Evolutionary conservation across 1,139 yeast species (phyloP), one percentile per base, ranked within the genome.

Genomic region (Pichiaceae sp.): DNA sequence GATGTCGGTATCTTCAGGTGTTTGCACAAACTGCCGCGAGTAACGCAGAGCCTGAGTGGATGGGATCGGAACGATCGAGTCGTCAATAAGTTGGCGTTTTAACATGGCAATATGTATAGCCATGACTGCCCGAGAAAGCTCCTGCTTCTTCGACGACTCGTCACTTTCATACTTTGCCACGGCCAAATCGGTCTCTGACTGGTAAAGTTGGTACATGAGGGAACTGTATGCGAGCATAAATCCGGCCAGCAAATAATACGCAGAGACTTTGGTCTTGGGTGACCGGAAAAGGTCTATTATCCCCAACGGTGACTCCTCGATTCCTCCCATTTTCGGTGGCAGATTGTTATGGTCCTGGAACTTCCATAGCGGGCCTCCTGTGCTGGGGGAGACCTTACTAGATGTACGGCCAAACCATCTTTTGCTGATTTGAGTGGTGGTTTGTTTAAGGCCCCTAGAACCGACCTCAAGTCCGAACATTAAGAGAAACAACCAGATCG

Each of bases 71-170:
- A 35, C 34, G 4, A 42, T 14, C 3, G 39, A 45, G 5, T 32
- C 41, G 17, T 42, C 42, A 4, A 38, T 6, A 16, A 47, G 31
- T 25, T 47, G 50, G 27, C 42, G 42, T 23, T 36, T 44, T 7
- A 47, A 20, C 34, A 45, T 38, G 1, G 44, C 50, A 17, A 47
- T 45, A 28, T 47, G 50, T 7, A 47, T 37, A 7, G 49, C 49
- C 50, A 47, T 47, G 1, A 45, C 40, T 1, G 49, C 38, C 19
- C 43, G 48, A 12, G 50, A 44, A 5, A 45, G 44, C 31, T 47
- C 48, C 27, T 37, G 39, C 19, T 42, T 44, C 18, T 45, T 45
- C 15, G 42, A 38, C 7, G 29, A 21, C 9, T 38, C 31, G 3
- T 40, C 9, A 6, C 41, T 19, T 23, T 45, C 38, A 9, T 26